Conservation (phyloP, 2,329 filamentous ascomycete species). For the Reticulascus tulasneorum region DNA sequence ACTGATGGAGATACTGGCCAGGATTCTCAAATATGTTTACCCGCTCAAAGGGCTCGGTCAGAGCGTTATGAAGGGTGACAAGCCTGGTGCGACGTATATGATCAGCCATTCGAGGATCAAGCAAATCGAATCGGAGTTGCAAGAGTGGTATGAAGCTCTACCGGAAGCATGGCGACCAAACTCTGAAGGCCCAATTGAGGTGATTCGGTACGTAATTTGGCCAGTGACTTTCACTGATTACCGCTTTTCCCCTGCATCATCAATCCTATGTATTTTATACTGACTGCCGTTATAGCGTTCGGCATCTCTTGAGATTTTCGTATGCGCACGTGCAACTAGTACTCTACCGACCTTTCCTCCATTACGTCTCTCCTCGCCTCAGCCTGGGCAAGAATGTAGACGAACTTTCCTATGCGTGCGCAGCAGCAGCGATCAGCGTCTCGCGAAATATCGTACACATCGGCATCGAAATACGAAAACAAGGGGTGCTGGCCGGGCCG, state of each 20-base stretch:
- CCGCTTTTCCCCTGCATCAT: too few species aligned
- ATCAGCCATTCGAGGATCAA: constrained; percentile 62
- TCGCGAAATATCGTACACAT: constrained; percentile 75
- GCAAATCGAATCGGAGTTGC: constrained; percentile 60
- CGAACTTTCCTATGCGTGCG: constrained; percentile 73
- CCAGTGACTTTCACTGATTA: too few species aligned
- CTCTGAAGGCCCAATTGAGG: constrained; percentile 68
- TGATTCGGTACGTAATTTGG: constrained; percentile 67
- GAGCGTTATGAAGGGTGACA: constrained; percentile 36
- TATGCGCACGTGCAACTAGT: constrained; percentile 82
- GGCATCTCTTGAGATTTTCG: constrained; percentile 73
- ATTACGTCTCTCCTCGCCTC: constrained; percentile 69
- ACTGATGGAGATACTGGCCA: constrained; percentile 60
- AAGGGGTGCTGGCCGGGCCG: constrained; percentile 70
- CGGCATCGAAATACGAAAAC: constrained; percentile 70
- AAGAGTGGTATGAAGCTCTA: constrained; percentile 61
- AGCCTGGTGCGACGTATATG: constrained; percentile 49
- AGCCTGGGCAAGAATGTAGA: constrained; percentile 58
- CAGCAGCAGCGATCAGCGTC: constrained; percentile 57
- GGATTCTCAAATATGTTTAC: constrained; percentile 63
- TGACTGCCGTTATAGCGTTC: too few species aligned
- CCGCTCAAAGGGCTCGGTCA: constrained; percentile 55
- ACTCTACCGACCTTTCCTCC: constrained; percentile 76
- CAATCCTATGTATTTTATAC: too few species aligned
- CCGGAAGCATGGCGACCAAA: constrained; percentile 77